phyloP scores from a whole-genome alignment of 768 basidiomycete species.

The Leccinum uliginosum region DNA sequence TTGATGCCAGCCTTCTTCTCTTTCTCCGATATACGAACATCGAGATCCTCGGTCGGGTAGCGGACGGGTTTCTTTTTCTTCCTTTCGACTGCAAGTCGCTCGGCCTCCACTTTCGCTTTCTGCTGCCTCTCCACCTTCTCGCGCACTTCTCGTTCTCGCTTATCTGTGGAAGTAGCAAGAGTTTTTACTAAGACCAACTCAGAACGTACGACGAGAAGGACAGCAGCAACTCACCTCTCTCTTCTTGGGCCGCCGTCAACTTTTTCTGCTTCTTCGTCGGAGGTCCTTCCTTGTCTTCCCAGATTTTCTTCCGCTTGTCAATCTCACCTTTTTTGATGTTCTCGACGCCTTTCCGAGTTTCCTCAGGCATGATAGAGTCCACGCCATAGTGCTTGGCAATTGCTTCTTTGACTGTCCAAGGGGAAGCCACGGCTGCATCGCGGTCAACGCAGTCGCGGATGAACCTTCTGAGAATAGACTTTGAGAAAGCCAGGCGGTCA shows the following conservation, averaged over 20 bases:
- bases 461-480: slow-evolving; percentile 94
- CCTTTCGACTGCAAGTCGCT: slow-evolving; percentile 68
- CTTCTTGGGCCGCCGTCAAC: slow-evolving; percentile 66
- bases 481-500: slow-evolving; percentile 93
- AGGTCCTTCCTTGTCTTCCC: slow-evolving; percentile 84
- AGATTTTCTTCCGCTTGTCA: slow-evolving; percentile 88
- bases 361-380: slow-evolving; percentile 80
- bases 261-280: slow-evolving; percentile 82
- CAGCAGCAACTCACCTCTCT: slow-evolving; percentile 49
- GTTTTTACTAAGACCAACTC: slow-evolving; percentile 23
- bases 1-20: slow-evolving; percentile 78
- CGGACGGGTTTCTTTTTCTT: slow-evolving; percentile 88
- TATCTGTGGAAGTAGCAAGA: slow-evolving; percentile 44
- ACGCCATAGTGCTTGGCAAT: slow-evolving; percentile 87
- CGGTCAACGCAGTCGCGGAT: slow-evolving; percentile 94
- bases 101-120: slow-evolving; percentile 65
- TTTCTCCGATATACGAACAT: slow-evolving; percentile 73
- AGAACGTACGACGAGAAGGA: slow-evolving; percentile 5
- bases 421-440: slow-evolving; percentile 87
- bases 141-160: slow-evolving; percentile 63
- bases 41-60: slow-evolving; percentile 91
- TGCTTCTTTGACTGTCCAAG: slow-evolving; percentile 88
- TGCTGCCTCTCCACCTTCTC: slow-evolving; percentile 66
- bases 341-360: slow-evolving; percentile 73
- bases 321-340: slow-evolving; percentile 82